These are phyloP conservation scores for Annulohypoxylon maeteangense DNA, from an alignment of 495 filamentous ascomycete genomes.

Conservation along the genomic window DNA sequence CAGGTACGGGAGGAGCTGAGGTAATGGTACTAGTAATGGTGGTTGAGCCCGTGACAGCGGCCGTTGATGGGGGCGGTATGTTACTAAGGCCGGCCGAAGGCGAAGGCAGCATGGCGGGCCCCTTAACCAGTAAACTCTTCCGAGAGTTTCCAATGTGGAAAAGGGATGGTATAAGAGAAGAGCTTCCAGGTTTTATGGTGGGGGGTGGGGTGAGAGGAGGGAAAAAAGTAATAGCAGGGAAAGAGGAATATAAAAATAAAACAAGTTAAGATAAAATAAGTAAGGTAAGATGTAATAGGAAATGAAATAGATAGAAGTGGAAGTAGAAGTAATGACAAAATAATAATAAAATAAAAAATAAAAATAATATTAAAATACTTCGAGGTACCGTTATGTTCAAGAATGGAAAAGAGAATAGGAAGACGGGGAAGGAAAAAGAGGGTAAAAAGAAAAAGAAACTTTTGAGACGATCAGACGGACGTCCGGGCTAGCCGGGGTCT, in stretches of 20 bases:
- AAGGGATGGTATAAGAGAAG: constrained; percentile 22
- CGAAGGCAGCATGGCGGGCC: constrained; percentile 44
- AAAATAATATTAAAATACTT: constrained; percentile 4
- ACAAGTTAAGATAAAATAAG: background rate
- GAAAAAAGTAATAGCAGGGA: background rate
- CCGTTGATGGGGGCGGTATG: constrained; percentile 42
- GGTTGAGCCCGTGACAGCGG: constrained; percentile 40
- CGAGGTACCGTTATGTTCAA: constrained; percentile 7
- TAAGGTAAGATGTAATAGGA: background rate
- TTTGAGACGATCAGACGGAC: constrained; percentile 10
- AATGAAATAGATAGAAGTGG: too few species aligned
- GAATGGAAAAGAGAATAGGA: background rate
- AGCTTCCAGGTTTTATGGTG: constrained; percentile 20
- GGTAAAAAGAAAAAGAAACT: constrained; percentile 11
- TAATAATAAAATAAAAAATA: constrained; percentile 2
- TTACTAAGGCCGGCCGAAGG: constrained; percentile 43
- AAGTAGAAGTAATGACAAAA: too few species aligned
- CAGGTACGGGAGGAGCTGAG: constrained; percentile 44
- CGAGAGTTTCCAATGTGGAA: constrained; percentile 32
- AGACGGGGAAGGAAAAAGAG: too few species aligned
- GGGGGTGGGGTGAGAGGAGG: constrained; percentile 16
- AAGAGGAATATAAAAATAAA: background rate
- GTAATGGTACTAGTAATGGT: constrained; percentile 45
- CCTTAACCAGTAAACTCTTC: constrained; percentile 42
- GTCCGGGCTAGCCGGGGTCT: constrained; percentile 6